Percentiles rank a stretch among this genome's conserved stretches.
Conservation (phyloP, 169 alveolate species). For the Eimeria necatrix region DNA sequence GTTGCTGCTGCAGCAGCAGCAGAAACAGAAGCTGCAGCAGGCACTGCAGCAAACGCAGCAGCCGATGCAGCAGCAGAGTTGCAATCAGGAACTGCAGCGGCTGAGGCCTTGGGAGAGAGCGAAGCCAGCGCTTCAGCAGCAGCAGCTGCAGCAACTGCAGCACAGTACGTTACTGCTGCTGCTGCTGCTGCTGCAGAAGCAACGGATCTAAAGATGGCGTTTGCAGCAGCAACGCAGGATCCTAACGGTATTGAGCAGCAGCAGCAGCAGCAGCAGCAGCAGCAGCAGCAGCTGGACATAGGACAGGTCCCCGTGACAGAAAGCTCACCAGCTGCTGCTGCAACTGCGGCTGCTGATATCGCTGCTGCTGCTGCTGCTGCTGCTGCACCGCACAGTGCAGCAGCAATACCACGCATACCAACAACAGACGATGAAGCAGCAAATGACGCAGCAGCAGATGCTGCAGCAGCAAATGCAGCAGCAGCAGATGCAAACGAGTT, state of each 20-base stretch:
- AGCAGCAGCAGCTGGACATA: not conserved
- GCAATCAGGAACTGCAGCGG: too few species aligned
- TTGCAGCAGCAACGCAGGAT: not conserved
- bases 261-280: not conserved
- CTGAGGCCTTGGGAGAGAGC: too few species aligned
- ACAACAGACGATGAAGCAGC: not conserved
- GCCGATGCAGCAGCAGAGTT: not conserved
- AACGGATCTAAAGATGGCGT: not conserved
- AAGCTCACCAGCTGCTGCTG: not conserved
- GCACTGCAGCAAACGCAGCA: not conserved
- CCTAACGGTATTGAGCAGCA: not conserved
- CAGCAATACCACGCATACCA: not conserved
- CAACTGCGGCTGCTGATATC: not conserved
- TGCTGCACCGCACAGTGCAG: not conserved
- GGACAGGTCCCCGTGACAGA: not conserved
- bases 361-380: conserved; percentile 23
- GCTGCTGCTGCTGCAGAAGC: not conserved
- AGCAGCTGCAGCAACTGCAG: too few species aligned
- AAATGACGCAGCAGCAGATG: not conserved
- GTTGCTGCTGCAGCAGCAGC: not conserved
- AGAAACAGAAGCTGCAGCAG: not conserved
- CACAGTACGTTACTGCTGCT: not conserved
- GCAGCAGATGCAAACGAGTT: not conserved
- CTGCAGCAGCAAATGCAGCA: not conserved
- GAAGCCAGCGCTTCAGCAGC: too few species aligned